Conservation (phyloP, 768 basidiomycete species). For the Collybia nuda region DNA sequence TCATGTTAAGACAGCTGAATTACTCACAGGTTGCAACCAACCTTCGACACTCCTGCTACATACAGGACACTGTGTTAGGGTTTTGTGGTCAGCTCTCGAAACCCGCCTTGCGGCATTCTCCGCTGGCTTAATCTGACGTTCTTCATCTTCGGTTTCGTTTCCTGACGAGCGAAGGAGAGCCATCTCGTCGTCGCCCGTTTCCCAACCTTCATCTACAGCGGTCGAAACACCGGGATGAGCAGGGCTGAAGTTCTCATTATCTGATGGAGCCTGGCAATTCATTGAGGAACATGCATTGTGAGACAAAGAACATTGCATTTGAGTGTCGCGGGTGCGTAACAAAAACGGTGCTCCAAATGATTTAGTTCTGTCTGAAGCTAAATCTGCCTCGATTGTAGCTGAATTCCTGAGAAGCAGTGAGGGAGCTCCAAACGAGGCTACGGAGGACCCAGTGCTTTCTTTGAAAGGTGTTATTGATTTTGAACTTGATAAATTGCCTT, state of each 20-base stretch:
- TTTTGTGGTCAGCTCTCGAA: slow-evolving; percentile 5
- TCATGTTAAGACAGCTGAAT: neutral
- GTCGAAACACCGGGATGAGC: slow-evolving; percentile 27
- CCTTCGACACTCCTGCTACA: slow-evolving; percentile 23
- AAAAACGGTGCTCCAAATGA: slow-evolving; percentile 19
- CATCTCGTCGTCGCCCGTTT: slow-evolving; percentile 67
- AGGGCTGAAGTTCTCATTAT: too few relatives aligned
- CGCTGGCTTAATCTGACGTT: neutral
- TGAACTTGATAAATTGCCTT: neutral
- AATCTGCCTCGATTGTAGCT: neutral
- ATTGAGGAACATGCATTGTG: too few relatives aligned
- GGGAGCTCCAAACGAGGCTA: slow-evolving; percentile 16
- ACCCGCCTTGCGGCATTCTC: slow-evolving; percentile 10
- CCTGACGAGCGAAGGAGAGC: slow-evolving; percentile 13
- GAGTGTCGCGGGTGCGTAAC: slow-evolving; percentile 6
- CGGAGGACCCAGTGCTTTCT: neutral
- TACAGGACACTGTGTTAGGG: slow-evolving; percentile 17
- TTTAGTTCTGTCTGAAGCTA: slow-evolving; percentile 1
- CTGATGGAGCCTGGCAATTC: too few relatives aligned
- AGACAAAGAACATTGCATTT: neutral
- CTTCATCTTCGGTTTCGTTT: slow-evolving; percentile 23
- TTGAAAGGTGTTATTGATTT: neutral
- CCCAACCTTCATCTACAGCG: slow-evolving; percentile 57
- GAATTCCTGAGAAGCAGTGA: slow-evolving; percentile 14
- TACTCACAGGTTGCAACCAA: slow-evolving; percentile 16